Base-by-base conservation (phyloP, 2,329 filamentous ascomycete species). In the Sarocladium strictum region DNA sequence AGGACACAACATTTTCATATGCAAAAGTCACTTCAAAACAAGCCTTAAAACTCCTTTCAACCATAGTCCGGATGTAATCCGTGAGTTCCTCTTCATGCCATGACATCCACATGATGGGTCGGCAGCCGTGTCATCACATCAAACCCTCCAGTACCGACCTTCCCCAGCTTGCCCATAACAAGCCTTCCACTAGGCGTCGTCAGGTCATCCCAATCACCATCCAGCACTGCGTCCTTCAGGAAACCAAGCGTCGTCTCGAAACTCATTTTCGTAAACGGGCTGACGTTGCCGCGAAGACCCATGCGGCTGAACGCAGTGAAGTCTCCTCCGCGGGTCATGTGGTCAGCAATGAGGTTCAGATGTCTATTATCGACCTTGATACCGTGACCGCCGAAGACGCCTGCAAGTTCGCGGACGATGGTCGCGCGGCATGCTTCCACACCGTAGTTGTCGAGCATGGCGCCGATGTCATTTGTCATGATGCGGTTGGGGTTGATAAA, bases 211-310 rank as follows among this genome's bases (percentile, higher is more conserved):
- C 84, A 90, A 69, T 97, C 94, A 51, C 89, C 86, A 65, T 96
- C 90, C 56, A 95, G 76, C 24, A 97, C 87, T 1, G 94, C 92
- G 66, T 97, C 94, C 69, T 89, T 92, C 64, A 99, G 78, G 76
- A 97, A 97, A 1, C 88, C 86, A 37, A 97, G 81, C 2, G 94
- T 99, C 3, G 94, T 99, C 80, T 99, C 94, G 74, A 97, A 99
- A 69, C 90, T 96, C 93, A 97, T 97, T 80, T 97, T 97, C 72
- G 94, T 93, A 63, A 99, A 93, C 0, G 94, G 91, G 61, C 86
- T 92, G 26, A 93, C 86, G 64, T 90, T 92, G 60, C 89, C 85
- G 66, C 84, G 85, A 57, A 99, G 76, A 1, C 93, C 94, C 66
- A 89, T 95, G 50, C 94, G 87, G 72, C 90, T 96, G 75, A 99